Base-by-base conservation (phyloP, 805 yeast species). In the Candida andamanensis region DNA sequence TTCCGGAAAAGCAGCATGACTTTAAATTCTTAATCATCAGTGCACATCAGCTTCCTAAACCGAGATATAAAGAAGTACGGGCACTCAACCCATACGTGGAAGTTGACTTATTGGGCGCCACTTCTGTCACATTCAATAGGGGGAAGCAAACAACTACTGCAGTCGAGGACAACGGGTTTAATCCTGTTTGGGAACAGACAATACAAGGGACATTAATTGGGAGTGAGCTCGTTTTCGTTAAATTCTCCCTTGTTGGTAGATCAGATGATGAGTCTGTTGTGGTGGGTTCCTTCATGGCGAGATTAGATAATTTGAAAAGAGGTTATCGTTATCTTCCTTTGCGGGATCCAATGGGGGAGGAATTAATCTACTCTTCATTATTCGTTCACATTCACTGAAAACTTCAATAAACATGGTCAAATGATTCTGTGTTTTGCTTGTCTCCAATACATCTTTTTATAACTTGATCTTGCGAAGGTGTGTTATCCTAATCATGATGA, bases 271-370 rank as follows among this genome's bases (percentile, higher is more conserved):
- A 46, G 27, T 35, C 45, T 5, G 50, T 54, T 5, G 35, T 40
- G 11, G 50, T 74, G 43, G 96, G 95, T 1, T 63, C 71, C 6
- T 63, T 72, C 36, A 78, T 84, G 15, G 61, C 73, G 12, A 77
- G 80, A 35, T 49, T 90, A 23, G 63, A 67, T n/a, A 69, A 77
- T 39, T 49, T 92, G 41, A 78, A 76, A 28, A 67, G 69, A 31
- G 98, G 98, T 0, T 92, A 80, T 55, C 68, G 97, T 29, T 92
- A 86, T 49, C 55, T 87, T 11, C 86, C 89, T 0, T 56, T 92
- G 10, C 76, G 73, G 48, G 95, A 85, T 52, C 46, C 67, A 17
- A 76, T 78, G 40, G 97, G 98, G 2, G 95, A 89, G 51, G 85
- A 80, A 47, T 55, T 67, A 25, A 57, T 73, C 12, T 70, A 70